phyloP scores from a whole-genome alignment of 2,329 filamentous ascomycete species.

The Alternaria hordeiaustralica region DNA sequence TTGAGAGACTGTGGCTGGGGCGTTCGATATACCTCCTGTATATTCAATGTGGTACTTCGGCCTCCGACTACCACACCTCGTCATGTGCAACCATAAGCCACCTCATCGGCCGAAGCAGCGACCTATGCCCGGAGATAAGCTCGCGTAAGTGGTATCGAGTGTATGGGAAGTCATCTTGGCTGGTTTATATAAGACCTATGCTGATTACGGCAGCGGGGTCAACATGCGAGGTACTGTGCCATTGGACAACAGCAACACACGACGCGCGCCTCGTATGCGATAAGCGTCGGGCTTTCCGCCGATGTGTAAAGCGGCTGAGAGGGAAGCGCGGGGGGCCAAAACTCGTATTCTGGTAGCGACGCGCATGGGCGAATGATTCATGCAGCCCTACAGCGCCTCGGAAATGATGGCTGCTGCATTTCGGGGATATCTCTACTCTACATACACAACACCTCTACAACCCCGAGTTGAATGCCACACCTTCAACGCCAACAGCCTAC shows the following conservation, averaged over 20 bases:
- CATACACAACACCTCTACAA: neutral
- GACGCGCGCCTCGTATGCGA: neutral
- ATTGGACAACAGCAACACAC: constrained; percentile 10
- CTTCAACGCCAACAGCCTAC: neutral
- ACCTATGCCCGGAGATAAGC: neutral
- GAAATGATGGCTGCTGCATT: neutral
- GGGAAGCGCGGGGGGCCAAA: neutral
- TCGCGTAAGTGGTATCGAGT: neutral
- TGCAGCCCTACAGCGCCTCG: neutral
- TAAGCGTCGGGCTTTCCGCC: neutral
- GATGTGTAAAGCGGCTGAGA: neutral
- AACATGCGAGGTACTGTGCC: neutral
- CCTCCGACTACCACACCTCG: neutral
- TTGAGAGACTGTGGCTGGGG: neutral
- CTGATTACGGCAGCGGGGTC: constrained; percentile 20
- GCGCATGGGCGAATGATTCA: neutral
- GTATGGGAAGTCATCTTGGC: neutral
- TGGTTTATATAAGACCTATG: constrained; percentile 11
- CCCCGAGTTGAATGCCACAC: neutral
- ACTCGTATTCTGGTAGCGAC: neutral
- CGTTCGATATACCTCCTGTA: neutral
- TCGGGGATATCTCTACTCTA: neutral
- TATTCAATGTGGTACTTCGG: neutral
- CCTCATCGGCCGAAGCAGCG: neutral
- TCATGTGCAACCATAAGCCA: neutral